These are phyloP conservation scores for Solanum chiquidenum DNA, from an alignment of 257 asterid species.

Conservation along the genomic window DNA sequence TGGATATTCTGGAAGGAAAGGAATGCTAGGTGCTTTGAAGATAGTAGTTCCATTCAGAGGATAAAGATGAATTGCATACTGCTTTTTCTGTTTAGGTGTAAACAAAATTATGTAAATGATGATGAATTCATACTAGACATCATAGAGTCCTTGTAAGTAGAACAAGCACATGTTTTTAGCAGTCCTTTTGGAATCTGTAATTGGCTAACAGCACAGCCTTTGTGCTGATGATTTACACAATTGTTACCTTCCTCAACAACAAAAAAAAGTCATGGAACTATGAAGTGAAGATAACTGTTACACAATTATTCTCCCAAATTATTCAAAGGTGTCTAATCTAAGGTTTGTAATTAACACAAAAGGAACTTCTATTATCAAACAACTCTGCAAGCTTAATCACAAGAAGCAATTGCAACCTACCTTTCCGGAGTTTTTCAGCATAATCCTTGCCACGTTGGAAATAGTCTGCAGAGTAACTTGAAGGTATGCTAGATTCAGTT, in stretches of 20 bases:
- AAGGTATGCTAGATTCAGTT: conserved; percentile 56
- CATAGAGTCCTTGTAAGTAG: not conserved
- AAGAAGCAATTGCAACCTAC: conserved; percentile 28
- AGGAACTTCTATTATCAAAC: not conserved
- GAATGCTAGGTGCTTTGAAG: not conserved
- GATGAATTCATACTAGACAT: not conserved
- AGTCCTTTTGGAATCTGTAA: not conserved
- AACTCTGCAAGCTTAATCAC: not conserved
- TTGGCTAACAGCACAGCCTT: not conserved
- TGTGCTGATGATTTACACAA: not conserved
- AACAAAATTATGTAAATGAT: not conserved
- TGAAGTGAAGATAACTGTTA: not conserved
- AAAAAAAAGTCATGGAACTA: not conserved
- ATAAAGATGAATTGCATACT: not conserved
- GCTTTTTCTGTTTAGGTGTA: not conserved
- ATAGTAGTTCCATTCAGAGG: not conserved
- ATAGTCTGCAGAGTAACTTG: conserved; percentile 87
- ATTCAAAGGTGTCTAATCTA: not conserved
- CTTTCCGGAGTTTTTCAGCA: conserved; percentile 73
- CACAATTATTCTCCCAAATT: not conserved
- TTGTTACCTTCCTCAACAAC: not conserved
- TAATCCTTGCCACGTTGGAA: conserved; percentile 85
- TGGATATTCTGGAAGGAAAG: not conserved
- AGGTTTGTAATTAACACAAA: not conserved
- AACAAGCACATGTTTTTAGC: not conserved